Evolutionary conservation across 139 green algal species (phyloP).

Genomic region (Nannochloris sp.): DNA sequence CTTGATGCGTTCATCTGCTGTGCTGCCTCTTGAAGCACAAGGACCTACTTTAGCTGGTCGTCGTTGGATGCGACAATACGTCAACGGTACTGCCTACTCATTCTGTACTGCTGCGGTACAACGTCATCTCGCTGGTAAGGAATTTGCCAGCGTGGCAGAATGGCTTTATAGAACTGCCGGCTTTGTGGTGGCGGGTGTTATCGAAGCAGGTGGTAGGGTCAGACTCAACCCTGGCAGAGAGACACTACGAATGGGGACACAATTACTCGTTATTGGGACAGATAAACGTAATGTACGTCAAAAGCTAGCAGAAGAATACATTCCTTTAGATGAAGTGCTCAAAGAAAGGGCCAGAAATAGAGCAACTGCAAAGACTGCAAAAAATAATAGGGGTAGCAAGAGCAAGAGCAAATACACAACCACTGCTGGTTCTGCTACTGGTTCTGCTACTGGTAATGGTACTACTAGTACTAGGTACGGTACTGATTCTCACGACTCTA

Average conservation of each 20-base stretch:
- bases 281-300: not conserved
- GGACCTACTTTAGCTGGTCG: slow-evolving; percentile 39
- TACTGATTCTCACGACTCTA: not conserved
- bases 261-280: slow-evolving; percentile 16
- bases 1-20: slow-evolving; percentile 41
- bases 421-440: not conserved
- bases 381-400: not conserved
- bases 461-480: not conserved
- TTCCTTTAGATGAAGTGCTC: slow-evolving; percentile 2
- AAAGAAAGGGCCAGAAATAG: not conserved
- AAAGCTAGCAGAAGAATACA: not conserved
- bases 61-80: slow-evolving; percentile 66
- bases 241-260: not conserved
- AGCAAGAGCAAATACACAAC: not conserved
- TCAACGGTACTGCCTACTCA: slow-evolving; percentile 56
- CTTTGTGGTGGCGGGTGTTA: slow-evolving; percentile 41
- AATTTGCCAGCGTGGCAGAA: slow-evolving; percentile 29
- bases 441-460: no score
- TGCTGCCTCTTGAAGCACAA: slow-evolving; percentile 20
- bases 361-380: not conserved
- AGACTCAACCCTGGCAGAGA: slow-evolving; percentile 14
- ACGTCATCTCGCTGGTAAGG: slow-evolving; percentile 8
- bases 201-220: slow-evolving; percentile 10
- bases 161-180: slow-evolving; percentile 36
- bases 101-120: slow-evolving; percentile 24